A percentile compares a stretch with the other conserved stretches of the same genome.
phyloP scores from a whole-genome alignment of 2,329 filamentous ascomycete species.

The Pseudogymnoascus sp. region DNA sequence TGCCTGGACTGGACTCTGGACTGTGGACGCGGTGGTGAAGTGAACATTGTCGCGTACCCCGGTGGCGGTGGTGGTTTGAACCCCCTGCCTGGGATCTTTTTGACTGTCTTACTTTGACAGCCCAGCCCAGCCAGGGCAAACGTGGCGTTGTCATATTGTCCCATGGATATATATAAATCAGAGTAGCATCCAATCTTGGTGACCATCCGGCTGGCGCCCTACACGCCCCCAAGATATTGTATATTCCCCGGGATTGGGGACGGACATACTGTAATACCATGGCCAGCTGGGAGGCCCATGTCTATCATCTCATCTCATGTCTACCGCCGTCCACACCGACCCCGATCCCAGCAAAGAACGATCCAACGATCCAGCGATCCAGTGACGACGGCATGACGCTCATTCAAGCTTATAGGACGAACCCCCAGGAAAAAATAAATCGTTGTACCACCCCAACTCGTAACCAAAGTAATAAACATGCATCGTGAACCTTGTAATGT shows the following conservation, averaged over 20 bases:
- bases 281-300: no score
- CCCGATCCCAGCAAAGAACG: not conserved
- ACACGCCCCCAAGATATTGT: not conserved
- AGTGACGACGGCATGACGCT: not conserved
- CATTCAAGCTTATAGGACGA: not conserved
- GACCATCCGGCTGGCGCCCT: not conserved
- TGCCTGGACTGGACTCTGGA: not conserved
- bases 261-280: not conserved
- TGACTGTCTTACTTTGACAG: not conserved
- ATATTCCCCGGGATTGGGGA: not conserved
- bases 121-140: not conserved
- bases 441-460: not conserved
- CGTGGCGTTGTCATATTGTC: no score
- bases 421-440: not conserved
- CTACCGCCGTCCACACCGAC: constrained; percentile 1
- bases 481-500: not conserved
- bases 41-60: not conserved
- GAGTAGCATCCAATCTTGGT: not conserved
- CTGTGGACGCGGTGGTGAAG: not conserved
- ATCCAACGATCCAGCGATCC: not conserved
- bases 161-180: not conserved
- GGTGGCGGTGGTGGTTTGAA: not conserved
- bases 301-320: no score
- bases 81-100: not conserved
- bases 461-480: constrained; percentile 3